phyloP scores from a whole-genome alignment of 208 protist species.

The Crithidia mellificae region DNA sequence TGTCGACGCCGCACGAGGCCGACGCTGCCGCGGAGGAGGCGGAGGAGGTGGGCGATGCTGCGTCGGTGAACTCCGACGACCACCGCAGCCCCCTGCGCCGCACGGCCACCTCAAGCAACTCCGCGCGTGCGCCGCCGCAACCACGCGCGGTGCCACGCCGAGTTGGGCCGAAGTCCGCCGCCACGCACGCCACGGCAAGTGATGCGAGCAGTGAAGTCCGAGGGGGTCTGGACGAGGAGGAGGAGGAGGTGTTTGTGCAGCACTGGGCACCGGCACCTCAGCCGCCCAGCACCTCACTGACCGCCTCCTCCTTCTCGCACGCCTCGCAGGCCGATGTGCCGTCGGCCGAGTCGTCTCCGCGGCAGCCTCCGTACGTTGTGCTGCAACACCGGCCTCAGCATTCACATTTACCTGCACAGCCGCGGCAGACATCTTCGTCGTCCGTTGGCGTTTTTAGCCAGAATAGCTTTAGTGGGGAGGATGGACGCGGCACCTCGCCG shows the following conservation, averaged over 20 bases:
- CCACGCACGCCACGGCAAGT: too few species aligned
- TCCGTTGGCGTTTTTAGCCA: too few species aligned
- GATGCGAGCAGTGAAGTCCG: background rate
- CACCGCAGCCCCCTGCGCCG: background rate
- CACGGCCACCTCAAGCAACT: background rate
- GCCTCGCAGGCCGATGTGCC: conserved; percentile 27
- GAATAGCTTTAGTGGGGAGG: background rate
- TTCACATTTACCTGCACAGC: too few species aligned
- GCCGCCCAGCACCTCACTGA: conserved; percentile 23
- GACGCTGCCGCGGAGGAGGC: too few species aligned
- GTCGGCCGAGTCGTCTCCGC: conserved; percentile 27
- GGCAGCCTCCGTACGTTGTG: conserved; percentile 6
- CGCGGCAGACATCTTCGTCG: too few species aligned
- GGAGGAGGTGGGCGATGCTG: too few species aligned
- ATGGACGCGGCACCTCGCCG: background rate
- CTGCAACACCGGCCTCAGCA: conserved; percentile 2
- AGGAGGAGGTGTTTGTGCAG: conserved; percentile 25
- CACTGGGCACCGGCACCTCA: conserved; percentile 21
- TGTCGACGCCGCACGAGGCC: too few species aligned
- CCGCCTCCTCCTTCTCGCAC: conserved; percentile 33
- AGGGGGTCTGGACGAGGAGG: conserved; percentile 5
- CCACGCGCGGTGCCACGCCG: background rate
- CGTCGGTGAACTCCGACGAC: too few species aligned
- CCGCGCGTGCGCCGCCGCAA: background rate
- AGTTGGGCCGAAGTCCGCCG: too few species aligned